Percentiles rank a stretch among this genome's conserved stretches.
These are phyloP conservation scores for Clitopilus hobsonii DNA, from an alignment of 768 basidiomycete genomes.

Conservation along the genomic window DNA sequence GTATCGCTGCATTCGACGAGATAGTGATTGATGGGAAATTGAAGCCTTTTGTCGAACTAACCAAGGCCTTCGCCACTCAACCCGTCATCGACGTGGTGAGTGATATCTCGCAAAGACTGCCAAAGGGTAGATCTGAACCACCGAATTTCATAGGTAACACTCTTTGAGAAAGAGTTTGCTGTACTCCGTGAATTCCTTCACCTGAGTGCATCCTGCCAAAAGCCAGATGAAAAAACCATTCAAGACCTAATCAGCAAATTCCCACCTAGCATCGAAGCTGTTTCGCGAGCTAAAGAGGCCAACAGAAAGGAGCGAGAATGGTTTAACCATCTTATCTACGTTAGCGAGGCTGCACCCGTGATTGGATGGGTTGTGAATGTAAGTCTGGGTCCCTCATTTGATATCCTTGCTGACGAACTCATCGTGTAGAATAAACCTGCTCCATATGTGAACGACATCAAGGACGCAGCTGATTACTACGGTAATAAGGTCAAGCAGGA, in stretches of 20 bases:
- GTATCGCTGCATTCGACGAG: constrained; percentile 70
- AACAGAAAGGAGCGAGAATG: constrained; percentile 78
- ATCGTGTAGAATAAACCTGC: constrained; percentile 69
- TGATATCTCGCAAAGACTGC: neutral
- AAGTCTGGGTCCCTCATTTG: neutral
- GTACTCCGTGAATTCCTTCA: constrained; percentile 68
- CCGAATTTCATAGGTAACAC: constrained; percentile 45
- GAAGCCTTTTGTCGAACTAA: constrained; percentile 69
- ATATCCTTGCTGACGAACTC: neutral
- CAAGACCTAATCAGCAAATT: constrained; percentile 62
- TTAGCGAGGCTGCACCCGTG: constrained; percentile 77
- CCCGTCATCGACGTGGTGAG: constrained; percentile 76
- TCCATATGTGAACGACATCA: constrained; percentile 74
- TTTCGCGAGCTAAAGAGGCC: constrained; percentile 79
- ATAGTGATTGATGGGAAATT: constrained; percentile 69
- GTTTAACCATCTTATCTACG: constrained; percentile 72
- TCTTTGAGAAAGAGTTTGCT: constrained; percentile 63
- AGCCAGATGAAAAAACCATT: constrained; percentile 64
- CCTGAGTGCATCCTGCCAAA: constrained; percentile 67
- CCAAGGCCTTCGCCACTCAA: constrained; percentile 63
- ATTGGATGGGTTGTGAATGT: constrained; percentile 89
- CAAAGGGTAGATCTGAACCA: no score
- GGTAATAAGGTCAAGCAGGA: constrained; percentile 88
- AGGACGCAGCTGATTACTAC: constrained; percentile 85
- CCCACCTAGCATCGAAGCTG: constrained; percentile 64